Evolutionary conservation across 2,329 filamentous ascomycete species (phyloP).

Genomic region (Colletotrichum tropicale): DNA sequence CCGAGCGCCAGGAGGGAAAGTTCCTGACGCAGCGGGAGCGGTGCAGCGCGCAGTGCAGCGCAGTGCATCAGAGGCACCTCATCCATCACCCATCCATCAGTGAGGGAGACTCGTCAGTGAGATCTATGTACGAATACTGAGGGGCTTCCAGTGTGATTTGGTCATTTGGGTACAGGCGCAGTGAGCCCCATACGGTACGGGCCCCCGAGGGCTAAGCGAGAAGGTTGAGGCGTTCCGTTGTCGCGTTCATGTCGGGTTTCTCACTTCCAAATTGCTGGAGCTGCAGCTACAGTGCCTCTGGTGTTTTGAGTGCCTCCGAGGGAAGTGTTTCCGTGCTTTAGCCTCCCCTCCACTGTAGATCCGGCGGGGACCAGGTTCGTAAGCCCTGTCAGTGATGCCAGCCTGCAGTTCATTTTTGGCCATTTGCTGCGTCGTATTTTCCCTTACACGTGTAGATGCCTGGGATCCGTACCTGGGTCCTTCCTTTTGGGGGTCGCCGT

Average conservation of each 20-base stretch:
- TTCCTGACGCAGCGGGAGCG: not conserved
- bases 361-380: not conserved
- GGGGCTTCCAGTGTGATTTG: not conserved
- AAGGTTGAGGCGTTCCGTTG: not conserved
- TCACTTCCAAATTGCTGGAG: not conserved
- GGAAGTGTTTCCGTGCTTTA: slow-evolving; percentile 12
- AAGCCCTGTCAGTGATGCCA: not conserved
- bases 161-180: not conserved
- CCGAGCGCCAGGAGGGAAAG: not conserved
- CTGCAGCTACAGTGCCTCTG: not conserved
- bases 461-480: not conserved
- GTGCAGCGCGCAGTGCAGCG: not conserved
- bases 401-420: not conserved
- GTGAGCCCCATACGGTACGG: not conserved
- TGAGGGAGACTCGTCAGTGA: not conserved
- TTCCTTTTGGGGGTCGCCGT: not conserved
- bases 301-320: not conserved
- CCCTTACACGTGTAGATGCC: not conserved
- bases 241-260: not conserved
- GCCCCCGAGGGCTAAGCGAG: not conserved
- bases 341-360: slow-evolving; percentile 11
- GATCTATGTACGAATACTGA: not conserved
- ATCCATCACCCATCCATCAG: not conserved
- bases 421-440: not conserved
- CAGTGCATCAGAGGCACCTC: not conserved